Percentiles rank a stretch among this genome's conserved stretches.
Evolutionary conservation across 2,329 filamentous ascomycete species (phyloP).

Genomic region (Venturia asperata): DNA sequence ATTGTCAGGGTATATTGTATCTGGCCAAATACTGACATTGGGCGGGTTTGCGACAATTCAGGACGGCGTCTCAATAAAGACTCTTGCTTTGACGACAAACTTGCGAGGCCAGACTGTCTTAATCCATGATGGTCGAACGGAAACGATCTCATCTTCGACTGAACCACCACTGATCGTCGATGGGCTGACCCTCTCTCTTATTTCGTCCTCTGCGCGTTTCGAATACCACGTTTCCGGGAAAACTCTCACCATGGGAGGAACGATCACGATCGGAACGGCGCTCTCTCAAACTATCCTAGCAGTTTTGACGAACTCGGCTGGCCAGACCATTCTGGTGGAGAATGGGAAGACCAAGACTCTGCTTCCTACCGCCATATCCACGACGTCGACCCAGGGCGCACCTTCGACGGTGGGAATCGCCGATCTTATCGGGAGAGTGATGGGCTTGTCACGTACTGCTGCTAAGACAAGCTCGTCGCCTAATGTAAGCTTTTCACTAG

Average conservation of each 20-base stretch:
- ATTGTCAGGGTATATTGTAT: not conserved
- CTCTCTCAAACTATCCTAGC: not conserved
- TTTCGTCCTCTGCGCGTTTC: not conserved
- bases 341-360: conserved; percentile 5
- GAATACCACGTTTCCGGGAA: not conserved
- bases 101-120: conserved; percentile 3
- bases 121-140: not conserved
- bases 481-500: not conserved
- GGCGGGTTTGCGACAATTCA: not conserved
- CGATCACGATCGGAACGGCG: not conserved
- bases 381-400: not conserved
- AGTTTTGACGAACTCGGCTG: not conserved
- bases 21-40: not conserved
- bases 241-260: conserved; percentile 14
- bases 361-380: not conserved
- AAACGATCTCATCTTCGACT: not conserved
- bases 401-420: not conserved
- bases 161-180: not conserved
- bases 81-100: not conserved
- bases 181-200: not conserved
- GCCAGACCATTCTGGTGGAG: not conserved
- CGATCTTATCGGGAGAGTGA: conserved; percentile 3
- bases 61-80: not conserved
- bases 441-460: not conserved
- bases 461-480: not conserved